Base-by-base conservation (phyloP, 2,329 filamentous ascomycete genomes). In the Calonectria fujianensis region DNA sequence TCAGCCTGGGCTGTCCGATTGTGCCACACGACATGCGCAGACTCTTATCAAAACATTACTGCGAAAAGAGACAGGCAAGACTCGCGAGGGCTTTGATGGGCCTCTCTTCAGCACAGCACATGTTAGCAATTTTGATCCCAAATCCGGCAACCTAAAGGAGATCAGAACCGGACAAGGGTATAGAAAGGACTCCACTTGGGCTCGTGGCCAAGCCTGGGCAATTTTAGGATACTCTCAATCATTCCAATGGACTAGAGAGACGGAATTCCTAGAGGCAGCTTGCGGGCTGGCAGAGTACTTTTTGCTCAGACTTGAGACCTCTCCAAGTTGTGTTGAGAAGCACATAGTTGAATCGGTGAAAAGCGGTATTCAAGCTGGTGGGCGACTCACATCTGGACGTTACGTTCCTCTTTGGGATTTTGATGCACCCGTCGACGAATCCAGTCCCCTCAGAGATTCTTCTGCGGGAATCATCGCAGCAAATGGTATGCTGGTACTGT, bases 201-300 rank as follows among this genome's bases (percentile, higher is more conserved):
- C 86, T 6, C 85, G 89, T 16, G 89, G 89, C 2, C 89, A 90
- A 70, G 88, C 88, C 0, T 90, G 89, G 89, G 85, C 84, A 0
- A 87, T 90, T 20, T 81, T 89, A 20, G 89, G 89, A 0, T 90
- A 89, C 65, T 84, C 88, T 0, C 88, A 90, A 74, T 86, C 87
- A 0, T 90, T 88, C 70, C 79, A 80, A 39, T 90, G 88, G 87
- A 90, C 89, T 0, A 85, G 85, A 14, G 85, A 89, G 1, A 27
- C 72, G 0, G 82, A 82, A 2, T 90, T 89, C 64, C 81, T 90
- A 0, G 79, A 86, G 0, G 87, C 88, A 0, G 86, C 90, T 0
- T 84, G 85, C 5, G 84, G 84, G 0, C 81, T 89, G 45, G 87
- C 88, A 1, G 84, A 89, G 48, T 90, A 90, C 73, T 91, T 91